Evolutionary conservation across 192 early-diverging fungal genomes (phyloP).

Genomic region (Spizellomyces sp.): DNA sequence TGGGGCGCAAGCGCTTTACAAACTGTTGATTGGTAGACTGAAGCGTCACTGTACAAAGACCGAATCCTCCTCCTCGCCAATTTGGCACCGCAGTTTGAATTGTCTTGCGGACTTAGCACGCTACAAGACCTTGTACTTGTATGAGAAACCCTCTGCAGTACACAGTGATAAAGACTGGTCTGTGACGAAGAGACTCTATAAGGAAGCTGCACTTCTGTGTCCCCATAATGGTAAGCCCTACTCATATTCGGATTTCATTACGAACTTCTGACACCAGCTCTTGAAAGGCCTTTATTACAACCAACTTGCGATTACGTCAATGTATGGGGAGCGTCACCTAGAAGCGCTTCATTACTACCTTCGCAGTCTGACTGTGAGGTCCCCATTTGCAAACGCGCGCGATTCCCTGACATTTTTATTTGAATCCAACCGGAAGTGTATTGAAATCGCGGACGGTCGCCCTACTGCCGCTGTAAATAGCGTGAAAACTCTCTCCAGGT

Average conservation of each 20-base stretch:
- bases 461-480: too few relatives aligned
- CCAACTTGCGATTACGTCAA: slow-evolving; percentile 40
- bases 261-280: neutral
- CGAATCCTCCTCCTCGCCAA: neutral
- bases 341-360: slow-evolving; percentile 30
- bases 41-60: neutral
- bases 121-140: slow-evolving; percentile 27
- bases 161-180: slow-evolving; percentile 27
- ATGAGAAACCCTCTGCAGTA: neutral
- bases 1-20: slow-evolving; percentile 23
- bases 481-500: too few relatives aligned
- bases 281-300: slow-evolving; percentile 41
- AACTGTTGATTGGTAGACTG: neutral
- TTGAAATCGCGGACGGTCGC: neutral
- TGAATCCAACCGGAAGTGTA: slow-evolving; percentile 15
- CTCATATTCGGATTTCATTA: neutral
- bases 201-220: slow-evolving; percentile 32
- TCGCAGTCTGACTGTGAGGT: slow-evolving; percentile 38
- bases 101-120: slow-evolving; percentile 43
- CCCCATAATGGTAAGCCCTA: slow-evolving; percentile 30
- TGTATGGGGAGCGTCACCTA: slow-evolving; percentile 14
- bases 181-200: slow-evolving; percentile 22
- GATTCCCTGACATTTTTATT: slow-evolving; percentile 34
- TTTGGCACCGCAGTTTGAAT: slow-evolving; percentile 31
- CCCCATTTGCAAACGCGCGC: slow-evolving; percentile 36